phyloP scores from a whole-genome alignment of 1,139 yeast species.

The Kodamaea fungicola region DNA sequence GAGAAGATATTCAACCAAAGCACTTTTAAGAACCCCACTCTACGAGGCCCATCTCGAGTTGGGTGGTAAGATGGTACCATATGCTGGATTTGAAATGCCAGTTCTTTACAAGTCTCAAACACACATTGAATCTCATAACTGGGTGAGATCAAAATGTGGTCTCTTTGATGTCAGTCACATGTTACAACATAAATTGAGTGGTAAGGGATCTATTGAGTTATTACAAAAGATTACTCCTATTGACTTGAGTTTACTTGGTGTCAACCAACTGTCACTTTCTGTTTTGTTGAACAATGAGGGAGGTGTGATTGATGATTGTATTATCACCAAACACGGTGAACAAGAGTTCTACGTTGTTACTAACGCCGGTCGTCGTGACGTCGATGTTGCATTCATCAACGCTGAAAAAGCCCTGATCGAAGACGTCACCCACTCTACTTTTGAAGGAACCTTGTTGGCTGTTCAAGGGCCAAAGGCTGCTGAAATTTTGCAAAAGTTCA shows the following conservation, averaged over 20 bases:
- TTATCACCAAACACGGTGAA: constrained; percentile 81
- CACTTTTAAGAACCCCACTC: constrained; percentile 67
- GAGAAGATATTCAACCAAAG: constrained; percentile 13
- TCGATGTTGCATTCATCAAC: constrained; percentile 65
- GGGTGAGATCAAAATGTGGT: constrained; percentile 89
- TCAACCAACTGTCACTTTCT: constrained; percentile 68
- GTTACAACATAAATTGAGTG: constrained; percentile 81
- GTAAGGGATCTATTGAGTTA: constrained; percentile 64
- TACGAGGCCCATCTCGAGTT: constrained; percentile 72
- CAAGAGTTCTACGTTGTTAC: constrained; percentile 86
- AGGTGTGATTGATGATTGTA: constrained; percentile 90
- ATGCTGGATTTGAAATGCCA: constrained; percentile 95
- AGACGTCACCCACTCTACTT: constrained; percentile 52
- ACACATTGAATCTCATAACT: constrained; percentile 88
- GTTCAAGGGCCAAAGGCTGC: constrained; percentile 89
- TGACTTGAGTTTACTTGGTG: constrained; percentile 56
- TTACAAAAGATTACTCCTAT: constrained; percentile 83
- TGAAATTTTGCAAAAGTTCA: constrained; percentile 58
- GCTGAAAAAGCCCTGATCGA: constrained; percentile 46
- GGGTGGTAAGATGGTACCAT: constrained; percentile 91
- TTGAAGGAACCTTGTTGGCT: constrained; percentile 80
- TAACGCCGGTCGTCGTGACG: constrained; percentile 90
- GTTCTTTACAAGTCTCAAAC: constrained; percentile 77
- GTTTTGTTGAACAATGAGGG: constrained; percentile 73
- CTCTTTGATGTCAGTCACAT: constrained; percentile 95